phyloP scores from a whole-genome alignment of 495 filamentous ascomycete genomes.

The Antarctomyces pellizariae region DNA sequence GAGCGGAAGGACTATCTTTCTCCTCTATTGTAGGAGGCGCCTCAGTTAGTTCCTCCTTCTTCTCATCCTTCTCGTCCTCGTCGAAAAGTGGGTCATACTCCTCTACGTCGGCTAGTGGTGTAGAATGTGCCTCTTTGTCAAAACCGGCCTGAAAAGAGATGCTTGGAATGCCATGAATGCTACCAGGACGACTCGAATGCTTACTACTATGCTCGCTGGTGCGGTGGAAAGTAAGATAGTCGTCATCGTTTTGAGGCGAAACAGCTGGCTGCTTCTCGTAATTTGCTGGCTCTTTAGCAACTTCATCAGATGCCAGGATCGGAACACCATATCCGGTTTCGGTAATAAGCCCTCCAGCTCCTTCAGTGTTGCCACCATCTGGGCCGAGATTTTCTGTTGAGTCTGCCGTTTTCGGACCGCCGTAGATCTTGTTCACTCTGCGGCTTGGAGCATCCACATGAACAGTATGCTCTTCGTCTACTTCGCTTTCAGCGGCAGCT shows the following conservation, averaged over 20 bases:
- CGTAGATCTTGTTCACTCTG: constrained; percentile 35
- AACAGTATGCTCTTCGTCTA: constrained; percentile 37
- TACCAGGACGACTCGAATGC: constrained; percentile 47
- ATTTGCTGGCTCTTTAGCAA: constrained; percentile 44
- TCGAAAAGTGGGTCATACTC: constrained; percentile 92
- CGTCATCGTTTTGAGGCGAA: constrained; percentile 38
- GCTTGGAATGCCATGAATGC: constrained; percentile 25
- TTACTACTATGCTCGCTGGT: constrained; percentile 36
- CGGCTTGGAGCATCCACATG: constrained; percentile 54
- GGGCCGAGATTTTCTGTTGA: constrained; percentile 10
- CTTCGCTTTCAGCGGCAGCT: constrained; percentile 20
- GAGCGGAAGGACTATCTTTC: constrained; percentile 37
- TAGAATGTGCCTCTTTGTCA: constrained; percentile 16
- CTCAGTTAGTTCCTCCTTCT: constrained; percentile 17
- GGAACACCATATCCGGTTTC: constrained; percentile 38
- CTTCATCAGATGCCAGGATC: constrained; percentile 80
- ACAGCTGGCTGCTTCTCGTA: constrained; percentile 39
- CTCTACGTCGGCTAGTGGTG: constrained; percentile 69
- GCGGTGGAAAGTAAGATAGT: too few relatives aligned
- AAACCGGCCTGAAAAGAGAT: constrained; percentile 5
- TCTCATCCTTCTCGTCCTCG: constrained; percentile 47
- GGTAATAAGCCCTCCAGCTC: constrained; percentile 23
- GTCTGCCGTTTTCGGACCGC: constrained; percentile 17
- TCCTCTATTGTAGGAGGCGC: constrained; percentile 32
- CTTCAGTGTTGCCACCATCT: constrained; percentile 3